Base-by-base conservation (phyloP, 1,284 basidiomycete genomes). In the Wolfiporia cocos region DNA sequence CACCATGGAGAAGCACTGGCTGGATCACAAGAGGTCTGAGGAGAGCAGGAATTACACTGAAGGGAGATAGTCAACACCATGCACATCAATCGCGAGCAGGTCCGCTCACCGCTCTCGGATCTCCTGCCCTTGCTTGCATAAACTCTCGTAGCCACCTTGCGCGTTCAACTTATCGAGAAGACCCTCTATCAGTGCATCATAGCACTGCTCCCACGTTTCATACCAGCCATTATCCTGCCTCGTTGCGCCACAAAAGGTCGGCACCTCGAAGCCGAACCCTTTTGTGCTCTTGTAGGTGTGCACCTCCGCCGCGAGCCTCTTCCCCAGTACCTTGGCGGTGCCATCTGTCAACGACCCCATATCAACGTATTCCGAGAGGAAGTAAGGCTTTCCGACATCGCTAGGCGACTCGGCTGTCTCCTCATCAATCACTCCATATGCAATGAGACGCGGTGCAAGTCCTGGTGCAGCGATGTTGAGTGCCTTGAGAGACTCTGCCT, bases 1-100 rank as follows among this genome's bases (percentile, higher is more conserved):
- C 91, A 2, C 91, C 91, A 53, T 94, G 91, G 4, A 91, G 64
- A 17, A 92, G 73, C 1, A 86, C 87, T 2, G 91, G 89, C 38
- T 78, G 61, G 7, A 91, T 72, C 2, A 70, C 66, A 28, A 85
- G 60, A 0, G 74, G 61, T 7, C 74, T 69, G 30, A 94, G 71
- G 5, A 93, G 67, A 45, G 78, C 73, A 0, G 90, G 87, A 49
- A 92, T 80, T 5, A 86, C 83, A 43, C 90, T 92, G 57, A 5
- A 21, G 2, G 3, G 11, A 24, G 14, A 17, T n/a, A 11, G 18
- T 38, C 11, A 39, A 29, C 23, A 12, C 28, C 21, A 12, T 15
- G 15, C 21, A 14, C 7, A 15, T 20, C 12, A 17, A 11, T 3
- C n/a, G 31, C 21, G 17, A 22, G 11, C 11, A 22, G 24, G 17